Base-by-base conservation (phyloP, 1,284 basidiomycete species). In the Ganoderma sinense region DNA sequence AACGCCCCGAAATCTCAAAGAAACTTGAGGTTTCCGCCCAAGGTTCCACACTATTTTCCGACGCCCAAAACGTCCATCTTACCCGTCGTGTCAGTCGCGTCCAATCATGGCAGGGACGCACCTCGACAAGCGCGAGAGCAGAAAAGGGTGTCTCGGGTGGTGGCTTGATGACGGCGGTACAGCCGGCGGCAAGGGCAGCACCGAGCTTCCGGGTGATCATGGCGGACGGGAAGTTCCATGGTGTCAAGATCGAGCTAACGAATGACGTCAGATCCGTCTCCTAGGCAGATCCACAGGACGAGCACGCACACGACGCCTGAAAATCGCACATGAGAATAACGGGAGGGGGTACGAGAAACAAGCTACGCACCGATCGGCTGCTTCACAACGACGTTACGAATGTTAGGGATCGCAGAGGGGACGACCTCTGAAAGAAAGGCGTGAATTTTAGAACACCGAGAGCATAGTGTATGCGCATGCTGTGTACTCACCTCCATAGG, bases 141-240 rank as follows among this genome's bases (percentile, higher is more conserved):
- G 96, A 97, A 83, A 95, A 98, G 0, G 98, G 98, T 0, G 98
- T 97, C 83, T 99, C 97, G 1, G 97, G 89, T 2, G 98, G 93
- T 2, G 97, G 97, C 80, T 99, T 99, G 82, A 99, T 91, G 66
- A 99, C 97, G 1, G 91, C 88, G 0, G 97, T 99, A 81, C 98
- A 99, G 31, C 98, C 98, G 20, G 97, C 97, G 11, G 97, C 95
- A 20, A 99, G 89, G 18, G 96, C 96, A 36, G 96, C 92, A 20
- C 90, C 95, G 16, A 97, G 83, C 80, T 97, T 97, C 26, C 96
- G 91, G 0, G 94, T 94, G 61, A 96, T 94, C 94, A 98, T 98
- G 0, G 96, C 97, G 29, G 94, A 96, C 8, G 96, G 96, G 84
- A 98, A 97, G 81, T 97, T 97, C 95, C 93, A 95, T 64, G 93